phyloP scores from a whole-genome alignment of 768 basidiomycete genomes.

The Tulasnella sp. region DNA sequence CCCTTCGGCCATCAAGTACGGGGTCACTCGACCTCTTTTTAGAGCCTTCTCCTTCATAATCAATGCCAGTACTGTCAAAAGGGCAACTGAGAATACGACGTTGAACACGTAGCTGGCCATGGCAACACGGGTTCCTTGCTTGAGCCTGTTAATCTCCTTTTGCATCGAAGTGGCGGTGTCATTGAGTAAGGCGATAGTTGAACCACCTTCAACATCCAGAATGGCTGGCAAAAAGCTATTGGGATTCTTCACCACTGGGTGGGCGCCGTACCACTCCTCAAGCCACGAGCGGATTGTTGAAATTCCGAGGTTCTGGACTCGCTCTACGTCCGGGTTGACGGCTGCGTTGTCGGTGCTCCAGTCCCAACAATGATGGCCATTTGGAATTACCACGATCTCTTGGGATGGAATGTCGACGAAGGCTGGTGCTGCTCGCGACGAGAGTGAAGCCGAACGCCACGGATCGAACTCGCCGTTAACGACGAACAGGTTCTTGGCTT shows the following conservation, averaged over 20 bases:
- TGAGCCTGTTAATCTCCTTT: not conserved
- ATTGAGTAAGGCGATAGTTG: not conserved
- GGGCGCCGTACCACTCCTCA: slow-evolving; percentile 8
- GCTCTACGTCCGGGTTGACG: slow-evolving; percentile 10
- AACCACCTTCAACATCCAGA: not conserved
- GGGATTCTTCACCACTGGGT: not conserved
- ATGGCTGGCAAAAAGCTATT: not conserved
- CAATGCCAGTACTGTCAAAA: not conserved
- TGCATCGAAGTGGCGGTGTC: not conserved
- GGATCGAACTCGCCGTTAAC: slow-evolving; percentile 33
- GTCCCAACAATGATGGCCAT: slow-evolving; percentile 24
- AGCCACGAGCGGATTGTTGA: slow-evolving; percentile 5
- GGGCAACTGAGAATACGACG: not conserved
- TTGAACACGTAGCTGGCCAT: slow-evolving; percentile 13
- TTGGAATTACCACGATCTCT: not conserved
- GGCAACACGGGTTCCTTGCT: not conserved
- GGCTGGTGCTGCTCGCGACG: slow-evolving; percentile 7
- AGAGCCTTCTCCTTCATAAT: not conserved
- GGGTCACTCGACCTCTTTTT: not conserved
- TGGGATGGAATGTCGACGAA: not conserved
- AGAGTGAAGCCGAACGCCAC: slow-evolving; percentile 26
- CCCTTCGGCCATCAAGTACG: not conserved
- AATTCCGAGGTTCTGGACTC: not conserved
- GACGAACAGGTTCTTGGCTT: slow-evolving; percentile 24
- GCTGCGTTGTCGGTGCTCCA: slow-evolving; percentile 9